These are phyloP conservation scores for Teunomyces aglyptinius DNA, from an alignment of 805 yeast genomes.

Conservation along the genomic window DNA sequence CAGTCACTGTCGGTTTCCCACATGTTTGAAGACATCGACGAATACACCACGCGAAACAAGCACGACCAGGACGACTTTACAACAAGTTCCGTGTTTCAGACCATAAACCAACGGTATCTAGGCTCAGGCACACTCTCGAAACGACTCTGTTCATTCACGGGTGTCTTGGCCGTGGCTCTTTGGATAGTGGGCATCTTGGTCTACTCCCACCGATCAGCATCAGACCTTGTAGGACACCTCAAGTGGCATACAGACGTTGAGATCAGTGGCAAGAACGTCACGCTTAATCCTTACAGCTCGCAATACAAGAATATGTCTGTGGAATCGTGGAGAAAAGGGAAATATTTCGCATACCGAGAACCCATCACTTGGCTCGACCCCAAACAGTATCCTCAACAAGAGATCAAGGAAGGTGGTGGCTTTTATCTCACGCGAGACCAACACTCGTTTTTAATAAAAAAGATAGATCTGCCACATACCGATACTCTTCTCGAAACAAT, in stretches of 20 bases:
- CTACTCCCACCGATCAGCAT: conserved; percentile 25
- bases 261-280: conserved; percentile 28
- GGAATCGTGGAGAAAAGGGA: conserved; percentile 22
- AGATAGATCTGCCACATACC: conserved; percentile 24
- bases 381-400: conserved; percentile 29
- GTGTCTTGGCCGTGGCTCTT: conserved; percentile 10
- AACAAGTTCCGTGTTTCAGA: conserved; percentile 21
- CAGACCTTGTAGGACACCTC: conserved; percentile 19
- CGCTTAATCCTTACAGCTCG: conserved; percentile 29
- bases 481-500: conserved; percentile 26
- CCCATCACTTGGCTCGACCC: conserved; percentile 28
- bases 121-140: conserved; percentile 10
- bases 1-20: conserved; percentile 18
- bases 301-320: conserved; percentile 28
- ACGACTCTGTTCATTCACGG: conserved; percentile 2
- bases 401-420: conserved; percentile 21
- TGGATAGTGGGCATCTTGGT: conserved; percentile 29
- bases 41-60: conserved; percentile 9
- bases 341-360: conserved; percentile 14
- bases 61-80: conserved; percentile 20
- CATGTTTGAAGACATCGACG: conserved; percentile 30
- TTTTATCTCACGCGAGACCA: conserved; percentile 24
- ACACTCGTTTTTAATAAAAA: conserved; percentile 19
- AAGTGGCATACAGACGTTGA: conserved; percentile 21
- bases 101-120: conserved; percentile 15